Percentiles rank a stretch among this genome's conserved stretches.
These are phyloP conservation scores for Leccinum aurantiacum DNA, from an alignment of 768 basidiomycete genomes.

Conservation along the genomic window DNA sequence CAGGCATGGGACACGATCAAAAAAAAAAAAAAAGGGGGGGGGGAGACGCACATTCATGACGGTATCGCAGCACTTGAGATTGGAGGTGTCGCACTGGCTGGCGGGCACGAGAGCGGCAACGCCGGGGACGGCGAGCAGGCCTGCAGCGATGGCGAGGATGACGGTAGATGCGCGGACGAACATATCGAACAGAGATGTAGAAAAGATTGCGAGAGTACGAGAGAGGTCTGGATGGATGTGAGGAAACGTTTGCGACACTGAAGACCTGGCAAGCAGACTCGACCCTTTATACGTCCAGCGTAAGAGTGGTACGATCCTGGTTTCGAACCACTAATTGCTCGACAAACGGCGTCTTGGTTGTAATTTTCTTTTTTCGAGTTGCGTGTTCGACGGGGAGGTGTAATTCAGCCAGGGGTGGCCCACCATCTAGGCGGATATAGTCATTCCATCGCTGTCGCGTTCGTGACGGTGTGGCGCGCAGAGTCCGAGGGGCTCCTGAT, in stretches of 20 bases:
- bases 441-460: not conserved
- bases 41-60: not conserved
- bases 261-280: not conserved
- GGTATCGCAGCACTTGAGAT: conserved; percentile 11
- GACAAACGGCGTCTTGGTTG: conserved; percentile 18
- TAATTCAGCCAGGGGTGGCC: too few species aligned
- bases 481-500: not conserved
- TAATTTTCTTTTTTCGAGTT: conserved; percentile 11
- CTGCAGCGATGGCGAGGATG: conserved; percentile 14
- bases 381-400: conserved; percentile 5
- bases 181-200: conserved; percentile 7
- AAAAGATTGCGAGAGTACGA: not conserved
- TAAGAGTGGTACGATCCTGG: conserved; percentile 9
- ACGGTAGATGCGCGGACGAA: conserved; percentile 11
- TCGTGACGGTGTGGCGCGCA: not conserved
- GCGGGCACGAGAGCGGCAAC: not conserved
- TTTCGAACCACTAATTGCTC: not conserved
- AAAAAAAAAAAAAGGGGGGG: too few species aligned
- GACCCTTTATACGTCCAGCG: conserved; percentile 16
- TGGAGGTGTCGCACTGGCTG: conserved; percentile 13
- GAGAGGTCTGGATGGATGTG: not conserved
- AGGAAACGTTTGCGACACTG: conserved; percentile 1
- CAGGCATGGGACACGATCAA: not conserved
- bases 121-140: conserved; percentile 5
- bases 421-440: conserved; percentile 11